A percentile compares a stretch with the other conserved stretches of the same genome.
Conservation (phyloP, 305 asterid species). For the Fraxinus sp. region DNA sequence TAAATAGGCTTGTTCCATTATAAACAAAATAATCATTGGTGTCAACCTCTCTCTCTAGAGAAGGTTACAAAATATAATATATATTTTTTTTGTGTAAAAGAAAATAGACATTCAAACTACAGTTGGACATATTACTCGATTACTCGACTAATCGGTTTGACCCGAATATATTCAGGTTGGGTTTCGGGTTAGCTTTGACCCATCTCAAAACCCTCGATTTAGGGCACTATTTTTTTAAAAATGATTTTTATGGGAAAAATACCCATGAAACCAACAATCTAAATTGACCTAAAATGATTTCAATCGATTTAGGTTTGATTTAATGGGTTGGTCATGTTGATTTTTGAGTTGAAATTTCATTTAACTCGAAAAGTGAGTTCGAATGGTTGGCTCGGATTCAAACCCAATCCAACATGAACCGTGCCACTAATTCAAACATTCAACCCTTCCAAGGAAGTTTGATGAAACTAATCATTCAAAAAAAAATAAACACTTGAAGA, state of each 20-base stretch:
- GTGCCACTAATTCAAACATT: background rate
- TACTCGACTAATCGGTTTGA: background rate
- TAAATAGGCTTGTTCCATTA: no score
- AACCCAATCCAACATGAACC: background rate
- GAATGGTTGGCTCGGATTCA: background rate
- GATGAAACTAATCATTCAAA: background rate
- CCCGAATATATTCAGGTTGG: background rate
- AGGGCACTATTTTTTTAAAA: background rate
- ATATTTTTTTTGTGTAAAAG: no score
- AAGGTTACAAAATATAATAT: background rate
- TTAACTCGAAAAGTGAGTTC: background rate
- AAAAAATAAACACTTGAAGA: background rate
- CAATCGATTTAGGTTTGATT: no score
- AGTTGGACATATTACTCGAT: background rate
- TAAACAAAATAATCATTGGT: no score
- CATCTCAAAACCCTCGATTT: background rate
- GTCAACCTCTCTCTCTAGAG: background rate
- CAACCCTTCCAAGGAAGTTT: background rate
- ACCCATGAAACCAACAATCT: background rate
- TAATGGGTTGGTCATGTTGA: background rate
- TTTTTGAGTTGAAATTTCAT: background rate
- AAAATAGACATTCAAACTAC: background rate
- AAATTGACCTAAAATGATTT: background rate
- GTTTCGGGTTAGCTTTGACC: no score
- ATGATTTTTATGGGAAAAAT: no score